Percentiles rank a stretch among this genome's conserved stretches.
These are phyloP conservation scores for Scheffersomyces ergatensis DNA, from an alignment of 805 yeast genomes.

Conservation along the genomic window DNA sequence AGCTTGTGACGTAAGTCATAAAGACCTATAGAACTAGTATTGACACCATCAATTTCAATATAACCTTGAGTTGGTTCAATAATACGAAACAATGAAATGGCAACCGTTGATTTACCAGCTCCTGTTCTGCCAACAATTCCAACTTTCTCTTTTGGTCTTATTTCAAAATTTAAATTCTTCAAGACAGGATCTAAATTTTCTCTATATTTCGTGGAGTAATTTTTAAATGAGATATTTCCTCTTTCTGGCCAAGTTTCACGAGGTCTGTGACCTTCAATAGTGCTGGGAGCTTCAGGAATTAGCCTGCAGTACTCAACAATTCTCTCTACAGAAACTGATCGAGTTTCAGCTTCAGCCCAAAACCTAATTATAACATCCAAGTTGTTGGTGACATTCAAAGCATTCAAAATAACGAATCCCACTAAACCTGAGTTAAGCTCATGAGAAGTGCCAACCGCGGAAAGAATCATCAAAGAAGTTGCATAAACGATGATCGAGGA, in stretches of 20 bases:
- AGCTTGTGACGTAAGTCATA: conserved; percentile 72
- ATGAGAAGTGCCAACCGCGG: conserved; percentile 16
- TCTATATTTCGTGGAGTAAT: conserved; percentile 82
- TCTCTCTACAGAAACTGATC: conserved; percentile 34
- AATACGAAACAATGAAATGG: conserved; percentile 79
- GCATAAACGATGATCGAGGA: conserved; percentile 29
- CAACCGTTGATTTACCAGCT: conserved; percentile 88
- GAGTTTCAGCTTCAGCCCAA: conserved; percentile 34
- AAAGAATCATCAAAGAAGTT: conserved; percentile 22
- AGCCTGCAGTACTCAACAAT: conserved; percentile 33
- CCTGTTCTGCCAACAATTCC: conserved; percentile 98
- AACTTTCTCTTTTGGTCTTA: conserved; percentile 75
- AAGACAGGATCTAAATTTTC: conserved; percentile 79
- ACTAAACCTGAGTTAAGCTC: conserved; percentile 30
- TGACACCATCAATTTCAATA: conserved; percentile 67
- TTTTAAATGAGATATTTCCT: conserved; percentile 66
- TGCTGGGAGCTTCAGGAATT: conserved; percentile 42
- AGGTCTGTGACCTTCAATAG: conserved; percentile 34
- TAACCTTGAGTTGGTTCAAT: conserved; percentile 72
- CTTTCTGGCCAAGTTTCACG: conserved; percentile 67
- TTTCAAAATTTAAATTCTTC: conserved; percentile 59
- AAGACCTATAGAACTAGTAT: conserved; percentile 68
- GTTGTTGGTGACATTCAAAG: conserved; percentile 26
- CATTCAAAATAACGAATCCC: conserved; percentile 37
- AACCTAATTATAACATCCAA: conserved; percentile 29